Evolutionary conservation across 768 basidiomycete species (phyloP).

Genomic region (Suillus plorans): DNA sequence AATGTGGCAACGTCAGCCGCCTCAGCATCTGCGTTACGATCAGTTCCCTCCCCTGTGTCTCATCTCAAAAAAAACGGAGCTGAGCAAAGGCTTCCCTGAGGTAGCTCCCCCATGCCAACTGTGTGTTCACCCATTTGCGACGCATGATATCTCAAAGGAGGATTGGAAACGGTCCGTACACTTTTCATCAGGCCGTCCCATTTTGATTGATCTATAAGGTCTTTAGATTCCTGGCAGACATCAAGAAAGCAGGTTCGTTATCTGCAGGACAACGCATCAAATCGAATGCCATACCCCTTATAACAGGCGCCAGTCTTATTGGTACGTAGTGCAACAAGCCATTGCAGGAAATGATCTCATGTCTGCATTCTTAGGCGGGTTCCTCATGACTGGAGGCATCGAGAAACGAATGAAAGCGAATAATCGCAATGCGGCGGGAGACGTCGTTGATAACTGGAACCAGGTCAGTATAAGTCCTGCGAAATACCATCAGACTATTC

Average conservation of each 20-base stretch:
- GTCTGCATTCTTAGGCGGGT: constrained; percentile 15
- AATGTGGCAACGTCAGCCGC: constrained; percentile 26
- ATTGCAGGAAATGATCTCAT: not conserved
- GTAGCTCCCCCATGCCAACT: constrained; percentile 39
- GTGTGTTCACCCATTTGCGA: constrained; percentile 48
- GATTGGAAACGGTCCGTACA: constrained; percentile 47
- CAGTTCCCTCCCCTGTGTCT: constrained; percentile 31
- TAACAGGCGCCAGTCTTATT: constrained; percentile 30
- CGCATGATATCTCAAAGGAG: constrained; percentile 47
- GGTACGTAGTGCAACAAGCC: constrained; percentile 13
- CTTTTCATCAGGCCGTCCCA: not conserved
- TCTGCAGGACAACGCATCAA: constrained; percentile 33
- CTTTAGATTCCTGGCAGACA: constrained; percentile 39
- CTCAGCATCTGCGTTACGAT: constrained; percentile 14
- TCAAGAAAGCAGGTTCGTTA: constrained; percentile 35
- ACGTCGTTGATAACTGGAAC: constrained; percentile 51
- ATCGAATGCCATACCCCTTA: constrained; percentile 29
- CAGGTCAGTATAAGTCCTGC: constrained; percentile 37
- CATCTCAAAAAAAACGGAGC: constrained; percentile 21
- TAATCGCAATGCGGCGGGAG: constrained; percentile 39
- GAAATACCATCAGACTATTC: not conserved
- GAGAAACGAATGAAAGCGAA: constrained; percentile 30
- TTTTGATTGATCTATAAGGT: not conserved
- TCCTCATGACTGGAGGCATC: constrained; percentile 16
- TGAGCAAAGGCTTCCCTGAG: constrained; percentile 45